These are phyloP conservation scores for Cyclotella baltica DNA, from an alignment of 108 stramenopile genomes.

Conservation along the genomic window DNA sequence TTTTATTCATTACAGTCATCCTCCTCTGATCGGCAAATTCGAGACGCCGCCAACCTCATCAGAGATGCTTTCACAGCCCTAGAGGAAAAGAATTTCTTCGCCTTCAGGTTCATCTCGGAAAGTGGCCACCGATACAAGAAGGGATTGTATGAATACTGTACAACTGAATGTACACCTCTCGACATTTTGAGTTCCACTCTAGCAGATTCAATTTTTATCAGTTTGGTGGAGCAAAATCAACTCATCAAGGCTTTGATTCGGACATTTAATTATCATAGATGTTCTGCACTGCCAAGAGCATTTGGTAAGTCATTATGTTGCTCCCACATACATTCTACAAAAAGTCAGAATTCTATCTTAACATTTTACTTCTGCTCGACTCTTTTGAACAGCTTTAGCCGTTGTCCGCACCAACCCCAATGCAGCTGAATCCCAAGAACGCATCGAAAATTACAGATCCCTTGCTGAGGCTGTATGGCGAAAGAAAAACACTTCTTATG, in stretches of 20 bases:
- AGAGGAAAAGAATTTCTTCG: constrained; percentile 42
- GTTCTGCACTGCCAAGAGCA: constrained; percentile 22
- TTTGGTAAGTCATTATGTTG: constrained; percentile 11
- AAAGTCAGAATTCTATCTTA: not conserved
- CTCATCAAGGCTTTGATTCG: constrained; percentile 34
- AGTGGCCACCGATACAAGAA: constrained; percentile 35
- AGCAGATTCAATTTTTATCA: constrained; percentile 38
- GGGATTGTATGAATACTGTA: constrained; percentile 45
- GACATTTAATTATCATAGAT: constrained; percentile 16
- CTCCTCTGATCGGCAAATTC: constrained; percentile 9
- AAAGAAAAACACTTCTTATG: constrained; percentile 22
- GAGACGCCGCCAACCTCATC: constrained; percentile 31
- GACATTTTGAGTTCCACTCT: constrained; percentile 23
- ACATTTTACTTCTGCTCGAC: not conserved
- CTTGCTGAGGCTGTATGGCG: constrained; percentile 36
- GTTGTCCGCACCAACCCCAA: constrained; percentile 28
- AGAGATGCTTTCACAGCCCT: constrained; percentile 41
- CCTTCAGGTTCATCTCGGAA: constrained; percentile 30
- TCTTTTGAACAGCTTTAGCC: constrained; percentile 25
- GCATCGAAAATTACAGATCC: constrained; percentile 33
- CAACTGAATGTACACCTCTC: constrained; percentile 23
- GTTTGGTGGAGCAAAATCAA: constrained; percentile 30
- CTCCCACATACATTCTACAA: not conserved
- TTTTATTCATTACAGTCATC: constrained; percentile 11
- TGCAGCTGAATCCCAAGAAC: constrained; percentile 16